Evolutionary conservation across 78 protist genomes (phyloP).

Genomic region (Tieghemostelium lacteum): DNA sequence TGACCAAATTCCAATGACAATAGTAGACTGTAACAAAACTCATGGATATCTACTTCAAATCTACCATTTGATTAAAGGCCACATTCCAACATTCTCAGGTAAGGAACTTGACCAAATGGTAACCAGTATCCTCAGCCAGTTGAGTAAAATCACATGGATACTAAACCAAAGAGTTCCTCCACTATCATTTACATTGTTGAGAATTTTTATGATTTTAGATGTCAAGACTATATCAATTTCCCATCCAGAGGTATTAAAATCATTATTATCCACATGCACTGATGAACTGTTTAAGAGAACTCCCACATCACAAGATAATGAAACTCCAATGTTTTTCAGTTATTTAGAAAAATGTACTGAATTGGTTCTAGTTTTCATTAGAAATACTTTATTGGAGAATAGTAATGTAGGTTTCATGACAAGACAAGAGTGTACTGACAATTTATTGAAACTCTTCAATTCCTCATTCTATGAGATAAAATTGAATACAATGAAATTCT

Average conservation of each 20-base stretch:
- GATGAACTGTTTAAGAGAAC: not conserved
- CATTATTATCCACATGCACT: not conserved
- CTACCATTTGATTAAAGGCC: slow-evolving; percentile 46
- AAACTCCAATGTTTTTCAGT: slow-evolving; percentile 16
- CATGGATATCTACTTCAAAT: slow-evolving; percentile 73
- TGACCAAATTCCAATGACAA: not conserved
- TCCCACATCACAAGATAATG: not conserved
- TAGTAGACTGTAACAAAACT: slow-evolving; percentile 4
- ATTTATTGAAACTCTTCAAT: not conserved
- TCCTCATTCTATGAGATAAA: slow-evolving; percentile 43
- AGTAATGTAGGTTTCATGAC: not conserved
- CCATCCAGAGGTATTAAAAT: slow-evolving; percentile 4
- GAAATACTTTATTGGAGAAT: not conserved
- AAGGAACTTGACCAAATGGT: slow-evolving; percentile 16
- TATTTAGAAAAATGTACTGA: slow-evolving; percentile 1
- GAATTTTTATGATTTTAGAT: too few species aligned
- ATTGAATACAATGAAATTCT: slow-evolving; percentile 30
- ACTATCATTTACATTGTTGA: slow-evolving; percentile 1
- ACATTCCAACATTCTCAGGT: slow-evolving; percentile 25
- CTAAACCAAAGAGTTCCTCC: not conserved
- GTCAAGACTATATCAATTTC: too few species aligned
- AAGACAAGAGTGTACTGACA: not conserved
- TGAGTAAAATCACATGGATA: slow-evolving; percentile 19
- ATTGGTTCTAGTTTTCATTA: not conserved
- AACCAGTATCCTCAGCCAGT: not conserved